Evolutionary conservation across 768 basidiomycete genomes (phyloP).

Genomic region (Suillus sp.): DNA sequence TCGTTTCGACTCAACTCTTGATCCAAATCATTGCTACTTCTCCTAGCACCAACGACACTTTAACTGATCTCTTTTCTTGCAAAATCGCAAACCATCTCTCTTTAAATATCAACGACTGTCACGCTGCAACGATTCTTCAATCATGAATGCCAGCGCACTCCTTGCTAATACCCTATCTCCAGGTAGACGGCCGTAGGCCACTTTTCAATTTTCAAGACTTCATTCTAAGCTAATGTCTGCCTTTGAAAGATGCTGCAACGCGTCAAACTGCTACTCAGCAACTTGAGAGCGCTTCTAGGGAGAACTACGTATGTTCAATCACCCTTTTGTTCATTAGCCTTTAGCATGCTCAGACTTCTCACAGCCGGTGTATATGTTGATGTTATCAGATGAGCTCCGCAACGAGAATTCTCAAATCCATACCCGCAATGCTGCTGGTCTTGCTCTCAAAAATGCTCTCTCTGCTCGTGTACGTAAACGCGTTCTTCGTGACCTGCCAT

Average conservation of each 20-base stretch:
- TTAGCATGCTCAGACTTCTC: not conserved
- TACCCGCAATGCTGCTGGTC: conserved; percentile 92
- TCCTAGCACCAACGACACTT: conserved; percentile 1
- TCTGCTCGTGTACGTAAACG: conserved; percentile 76
- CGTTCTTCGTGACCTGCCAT: conserved; percentile 21
- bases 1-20: not conserved
- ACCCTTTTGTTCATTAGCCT: conserved; percentile 10
- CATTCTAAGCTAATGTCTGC: conserved; percentile 22
- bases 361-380: conserved; percentile 91
- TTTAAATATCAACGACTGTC: conserved; percentile 26
- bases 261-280: conserved; percentile 91
- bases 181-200: conserved; percentile 51
- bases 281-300: conserved; percentile 81
- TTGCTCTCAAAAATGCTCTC: conserved; percentile 95
- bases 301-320: conserved; percentile 79
- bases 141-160: conserved; percentile 90
- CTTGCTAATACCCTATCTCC: conserved; percentile 91
- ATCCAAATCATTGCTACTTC: conserved; percentile 2
- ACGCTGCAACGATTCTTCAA: conserved; percentile 34
- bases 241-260: conserved; percentile 72
- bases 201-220: conserved; percentile 32
- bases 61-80: conserved; percentile 5
- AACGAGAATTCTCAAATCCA: conserved; percentile 71
- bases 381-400: conserved; percentile 82
- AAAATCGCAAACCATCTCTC: conserved; percentile 19